Percentiles rank a stretch among this genome's conserved stretches.
Conservation (phyloP, 2,329 filamentous ascomycete species). For the Aspergillus cejpii region DNA sequence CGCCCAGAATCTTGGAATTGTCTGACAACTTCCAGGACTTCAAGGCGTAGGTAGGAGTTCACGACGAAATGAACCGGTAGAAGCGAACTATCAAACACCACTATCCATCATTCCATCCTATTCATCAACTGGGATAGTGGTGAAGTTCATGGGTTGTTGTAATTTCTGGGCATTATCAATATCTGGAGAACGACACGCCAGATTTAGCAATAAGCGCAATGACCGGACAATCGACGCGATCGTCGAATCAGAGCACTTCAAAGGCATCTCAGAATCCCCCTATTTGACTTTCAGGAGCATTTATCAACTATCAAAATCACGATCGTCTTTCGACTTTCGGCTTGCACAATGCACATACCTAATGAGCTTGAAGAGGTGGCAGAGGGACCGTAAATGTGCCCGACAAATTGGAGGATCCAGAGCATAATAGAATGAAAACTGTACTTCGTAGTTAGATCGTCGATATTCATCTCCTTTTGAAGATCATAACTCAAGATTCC, state of each 20-base stretch:
- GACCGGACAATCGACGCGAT: constrained; percentile 20
- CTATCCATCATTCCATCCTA: not conserved
- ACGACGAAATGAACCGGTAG: not conserved
- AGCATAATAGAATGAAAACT: no score
- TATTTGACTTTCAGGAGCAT: constrained; percentile 2
- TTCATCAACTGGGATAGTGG: not conserved
- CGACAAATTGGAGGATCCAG: no score
- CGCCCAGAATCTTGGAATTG: not conserved
- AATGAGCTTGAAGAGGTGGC: no score
- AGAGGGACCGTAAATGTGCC: no score
- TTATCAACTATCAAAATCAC: not conserved
- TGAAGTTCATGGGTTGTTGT: no score
- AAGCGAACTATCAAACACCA: not conserved
- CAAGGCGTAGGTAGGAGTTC: not conserved
- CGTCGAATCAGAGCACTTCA: constrained; percentile 25
- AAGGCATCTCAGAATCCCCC: constrained; percentile 13
- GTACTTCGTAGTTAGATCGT: no score
- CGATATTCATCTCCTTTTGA: constrained; percentile 10
- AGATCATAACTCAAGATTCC: constrained; percentile 14
- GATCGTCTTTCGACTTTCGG: constrained; percentile 1
- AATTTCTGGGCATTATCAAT: no score
- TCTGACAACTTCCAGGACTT: not conserved
- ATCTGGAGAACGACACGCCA: constrained; percentile 15
- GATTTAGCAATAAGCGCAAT: constrained; percentile 26
- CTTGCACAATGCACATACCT: no score